Evolutionary conservation across 306 rosid genomes (phyloP), one percentile per base, ranked within the genome.

Genomic region (Vachellia collinsii): DNA sequence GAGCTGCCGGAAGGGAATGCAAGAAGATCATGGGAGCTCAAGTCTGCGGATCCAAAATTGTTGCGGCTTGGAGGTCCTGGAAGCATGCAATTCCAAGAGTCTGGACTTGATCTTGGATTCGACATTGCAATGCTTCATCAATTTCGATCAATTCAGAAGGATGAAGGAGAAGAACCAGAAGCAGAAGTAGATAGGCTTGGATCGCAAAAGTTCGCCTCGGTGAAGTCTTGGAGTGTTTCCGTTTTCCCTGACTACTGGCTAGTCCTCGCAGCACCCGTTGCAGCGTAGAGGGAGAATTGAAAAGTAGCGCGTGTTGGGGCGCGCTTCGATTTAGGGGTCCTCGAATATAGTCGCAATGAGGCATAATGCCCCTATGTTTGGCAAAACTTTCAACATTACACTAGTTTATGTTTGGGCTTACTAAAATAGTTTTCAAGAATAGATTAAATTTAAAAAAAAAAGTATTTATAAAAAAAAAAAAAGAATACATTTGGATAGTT

Each of bases 1-100:
- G 98, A 90, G 83, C 99, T 93, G 58, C 99, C 98, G 54, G 98
- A 79, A 14, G 98, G 91, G 86, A 90, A 96, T 4, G 98, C 98
- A 29, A 96, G 87, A 73, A 96, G 98, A 37, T 91, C 97, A 20
- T 94, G 86, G 13, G 93, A 47, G 79, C 90, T 89, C 58, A 93
- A 88, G 86, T 96, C 98, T 46, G 90, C 89, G 80, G 99, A 91
- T 90, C 98, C 97, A 34, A 96, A 88, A 87, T 96, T 96, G 97
- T 67, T 93, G 81, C 99, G 98, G 70, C 84, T 86, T 3, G 99
- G 89, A 51, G 99, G 99, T 11, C 98, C 98, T 1, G 99, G 99
- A 8, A 96, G 98, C 98, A 93, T 93, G 73, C 87, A 87, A 79
- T 93, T 96, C 99, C 96, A 93, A 38, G 94, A 89, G 71, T 94